A percentile compares a stretch with the other conserved stretches of the same genome.
phyloP scores from a whole-genome alignment of 2,329 filamentous ascomycete species.

The Atkinsonella hypoxylon region DNA sequence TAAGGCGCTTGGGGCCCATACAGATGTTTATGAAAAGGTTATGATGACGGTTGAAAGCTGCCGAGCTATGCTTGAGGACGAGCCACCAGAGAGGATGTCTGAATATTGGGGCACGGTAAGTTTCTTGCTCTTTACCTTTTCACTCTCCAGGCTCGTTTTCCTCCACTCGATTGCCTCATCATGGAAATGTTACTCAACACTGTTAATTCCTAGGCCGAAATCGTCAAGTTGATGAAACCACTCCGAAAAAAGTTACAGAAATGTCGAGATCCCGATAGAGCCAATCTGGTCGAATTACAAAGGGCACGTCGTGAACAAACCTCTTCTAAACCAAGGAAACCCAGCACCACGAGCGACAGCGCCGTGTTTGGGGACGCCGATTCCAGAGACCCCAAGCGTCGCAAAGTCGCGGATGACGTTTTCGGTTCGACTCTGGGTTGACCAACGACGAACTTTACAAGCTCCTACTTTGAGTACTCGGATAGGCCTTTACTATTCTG shows the following conservation, averaged over 20 bases:
- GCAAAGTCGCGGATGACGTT: slow-evolving; percentile 34
- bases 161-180: too few species aligned
- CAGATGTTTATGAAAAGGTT: slow-evolving; percentile 33
- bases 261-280: slow-evolving; percentile 63
- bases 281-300: slow-evolving; percentile 58
- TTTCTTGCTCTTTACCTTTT: not conserved
- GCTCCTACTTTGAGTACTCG: too few species aligned
- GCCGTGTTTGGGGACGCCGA: slow-evolving; percentile 33
- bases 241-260: slow-evolving; percentile 58
- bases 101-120: slow-evolving; percentile 43
- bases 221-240: slow-evolving; percentile 35
- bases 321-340: slow-evolving; percentile 32
- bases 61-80: slow-evolving; percentile 40
- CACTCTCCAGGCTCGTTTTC: not conserved
- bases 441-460: not conserved
- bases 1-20: slow-evolving; percentile 11
- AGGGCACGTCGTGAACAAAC: slow-evolving; percentile 47
- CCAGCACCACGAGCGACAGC: slow-evolving; percentile 25
- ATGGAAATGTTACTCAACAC: not conserved
- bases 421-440: slow-evolving; percentile 29
- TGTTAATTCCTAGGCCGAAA: slow-evolving; percentile 26
- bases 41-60: slow-evolving; percentile 37
- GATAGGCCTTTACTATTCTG: too few species aligned
- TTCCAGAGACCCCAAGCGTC: slow-evolving; percentile 31
- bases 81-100: slow-evolving; percentile 42